Evolutionary conservation across 179 eudicot species (phyloP).

Genomic region (Camellia oleifera): DNA sequence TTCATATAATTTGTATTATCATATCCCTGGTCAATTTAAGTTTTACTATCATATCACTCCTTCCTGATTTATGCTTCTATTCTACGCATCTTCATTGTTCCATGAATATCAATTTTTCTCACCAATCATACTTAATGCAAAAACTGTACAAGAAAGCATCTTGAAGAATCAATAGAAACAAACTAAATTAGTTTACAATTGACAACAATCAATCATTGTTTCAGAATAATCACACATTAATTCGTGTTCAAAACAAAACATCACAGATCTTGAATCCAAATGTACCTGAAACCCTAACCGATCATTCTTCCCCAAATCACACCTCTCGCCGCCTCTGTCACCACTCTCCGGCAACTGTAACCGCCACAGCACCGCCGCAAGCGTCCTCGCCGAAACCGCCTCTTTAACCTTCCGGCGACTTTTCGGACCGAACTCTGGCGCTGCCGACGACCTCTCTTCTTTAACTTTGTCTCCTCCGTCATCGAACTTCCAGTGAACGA

Average conservation of each 20-base stretch:
- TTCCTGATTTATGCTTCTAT: no score
- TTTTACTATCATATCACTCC: no score
- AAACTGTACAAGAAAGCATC: not conserved
- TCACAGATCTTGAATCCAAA: not conserved
- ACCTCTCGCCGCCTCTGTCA: conserved; percentile 21
- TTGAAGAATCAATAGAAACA: not conserved
- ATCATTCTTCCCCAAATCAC: not conserved
- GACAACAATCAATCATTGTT: not conserved
- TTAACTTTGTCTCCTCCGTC: conserved; percentile 15
- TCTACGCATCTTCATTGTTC: no score
- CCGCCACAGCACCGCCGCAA: conserved; percentile 70
- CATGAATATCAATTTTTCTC: not conserved
- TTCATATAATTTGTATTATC: no score
- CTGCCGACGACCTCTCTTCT: conserved; percentile 29
- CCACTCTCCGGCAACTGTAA: conserved; percentile 41
- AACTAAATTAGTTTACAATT: not conserved
- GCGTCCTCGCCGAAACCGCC: conserved; percentile 54
- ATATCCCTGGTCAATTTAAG: no score
- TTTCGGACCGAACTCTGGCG: conserved; percentile 37
- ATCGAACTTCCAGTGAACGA: conserved; percentile 64
- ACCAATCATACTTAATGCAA: not conserved
- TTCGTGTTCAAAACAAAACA: not conserved
- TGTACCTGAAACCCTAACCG: conserved; percentile 22
- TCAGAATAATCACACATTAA: not conserved
- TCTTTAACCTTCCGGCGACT: conserved; percentile 30